Evolutionary conservation across 2,329 filamentous ascomycete species (phyloP).

Genomic region (Penicillium sp.): DNA sequence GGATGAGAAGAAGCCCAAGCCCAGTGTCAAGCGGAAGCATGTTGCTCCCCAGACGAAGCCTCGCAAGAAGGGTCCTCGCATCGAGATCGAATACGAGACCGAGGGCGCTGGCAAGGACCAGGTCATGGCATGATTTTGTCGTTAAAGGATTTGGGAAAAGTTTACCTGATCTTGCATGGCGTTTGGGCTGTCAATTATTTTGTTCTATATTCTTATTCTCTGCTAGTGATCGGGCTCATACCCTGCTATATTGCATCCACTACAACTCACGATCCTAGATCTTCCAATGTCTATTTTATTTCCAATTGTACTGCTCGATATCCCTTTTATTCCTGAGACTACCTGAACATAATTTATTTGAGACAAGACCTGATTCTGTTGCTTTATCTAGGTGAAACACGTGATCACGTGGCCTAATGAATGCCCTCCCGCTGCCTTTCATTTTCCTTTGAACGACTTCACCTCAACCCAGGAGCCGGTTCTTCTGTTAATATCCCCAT

Average conservation of each 20-base stretch:
- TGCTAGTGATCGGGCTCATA: slow-evolving; percentile 34
- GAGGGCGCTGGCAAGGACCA: slow-evolving; percentile 59
- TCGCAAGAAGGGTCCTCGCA: slow-evolving; percentile 61
- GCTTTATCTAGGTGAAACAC: slow-evolving; percentile 3
- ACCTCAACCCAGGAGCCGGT: slow-evolving; percentile 18
- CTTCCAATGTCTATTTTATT: slow-evolving; percentile 3
- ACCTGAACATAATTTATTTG: neutral
- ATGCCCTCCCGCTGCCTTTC: slow-evolving; percentile 3
- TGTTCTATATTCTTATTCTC: slow-evolving; percentile 16
- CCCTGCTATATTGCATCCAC: slow-evolving; percentile 33
- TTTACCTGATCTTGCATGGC: slow-evolving; percentile 32
- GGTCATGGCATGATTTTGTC: slow-evolving; percentile 37
- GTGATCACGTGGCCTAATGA: slow-evolving; percentile 16
- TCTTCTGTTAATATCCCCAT: slow-evolving; percentile 13
- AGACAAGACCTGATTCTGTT: neutral
- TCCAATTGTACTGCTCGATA: neutral
- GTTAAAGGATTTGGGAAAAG: slow-evolving; percentile 19
- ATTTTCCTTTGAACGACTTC: neutral
- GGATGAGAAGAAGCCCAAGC: slow-evolving; percentile 43
- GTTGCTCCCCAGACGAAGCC: slow-evolving; percentile 52
- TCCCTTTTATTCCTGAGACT: neutral
- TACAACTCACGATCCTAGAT: slow-evolving; percentile 17
- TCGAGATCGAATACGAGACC: slow-evolving; percentile 76
- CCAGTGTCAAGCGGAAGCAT: slow-evolving; percentile 58
- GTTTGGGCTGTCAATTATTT: slow-evolving; percentile 25